These are phyloP conservation scores for Trichosporon sp. DNA, from an alignment of 1,284 basidiomycete species.

Conservation along the genomic window DNA sequence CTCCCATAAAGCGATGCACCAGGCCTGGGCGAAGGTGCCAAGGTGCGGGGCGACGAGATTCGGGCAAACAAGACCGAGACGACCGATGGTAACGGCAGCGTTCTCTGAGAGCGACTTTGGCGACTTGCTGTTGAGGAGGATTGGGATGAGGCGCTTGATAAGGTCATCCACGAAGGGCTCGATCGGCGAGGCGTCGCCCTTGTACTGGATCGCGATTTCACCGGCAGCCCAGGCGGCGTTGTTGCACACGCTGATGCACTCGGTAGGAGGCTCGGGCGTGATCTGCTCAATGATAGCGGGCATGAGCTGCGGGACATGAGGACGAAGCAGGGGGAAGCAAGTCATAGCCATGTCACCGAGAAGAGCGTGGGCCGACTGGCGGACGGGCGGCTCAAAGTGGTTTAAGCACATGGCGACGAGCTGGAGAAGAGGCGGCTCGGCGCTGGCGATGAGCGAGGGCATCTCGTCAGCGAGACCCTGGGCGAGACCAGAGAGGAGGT, in stretches of 20 bases:
- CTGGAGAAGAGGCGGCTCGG: slow-evolving; percentile 68
- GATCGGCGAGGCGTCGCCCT: slow-evolving; percentile 51
- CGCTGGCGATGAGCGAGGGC: slow-evolving; percentile 61
- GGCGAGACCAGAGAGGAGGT: slow-evolving; percentile 88
- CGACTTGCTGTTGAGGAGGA: slow-evolving; percentile 81
- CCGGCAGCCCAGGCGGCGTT: slow-evolving; percentile 99
- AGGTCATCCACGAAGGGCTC: slow-evolving; percentile 81
- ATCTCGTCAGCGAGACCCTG: slow-evolving; percentile 83
- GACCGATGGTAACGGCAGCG: slow-evolving; percentile 97
- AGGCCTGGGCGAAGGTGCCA: slow-evolving; percentile 83
- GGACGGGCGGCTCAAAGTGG: slow-evolving; percentile 88
- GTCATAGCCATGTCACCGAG: slow-evolving; percentile 97
- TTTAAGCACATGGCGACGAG: slow-evolving; percentile 80
- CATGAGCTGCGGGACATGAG: slow-evolving; percentile 82
- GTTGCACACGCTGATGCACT: slow-evolving; percentile 90
- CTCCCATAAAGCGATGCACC: slow-evolving; percentile 96
- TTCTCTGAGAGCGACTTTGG: slow-evolving; percentile 95
- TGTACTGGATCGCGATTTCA: slow-evolving; percentile 86
- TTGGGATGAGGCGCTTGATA: slow-evolving; percentile 83
- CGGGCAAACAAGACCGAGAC: slow-evolving; percentile 90
- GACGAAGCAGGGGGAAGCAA: slow-evolving; percentile 69
- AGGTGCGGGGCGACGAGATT: slow-evolving; percentile 81
- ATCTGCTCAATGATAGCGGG: slow-evolving; percentile 83
- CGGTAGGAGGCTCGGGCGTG: slow-evolving; percentile 55
- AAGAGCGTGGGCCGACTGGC: slow-evolving; percentile 94